Conservation (phyloP, 2,329 filamentous ascomycete species). For the Aureobasidium sp. region DNA sequence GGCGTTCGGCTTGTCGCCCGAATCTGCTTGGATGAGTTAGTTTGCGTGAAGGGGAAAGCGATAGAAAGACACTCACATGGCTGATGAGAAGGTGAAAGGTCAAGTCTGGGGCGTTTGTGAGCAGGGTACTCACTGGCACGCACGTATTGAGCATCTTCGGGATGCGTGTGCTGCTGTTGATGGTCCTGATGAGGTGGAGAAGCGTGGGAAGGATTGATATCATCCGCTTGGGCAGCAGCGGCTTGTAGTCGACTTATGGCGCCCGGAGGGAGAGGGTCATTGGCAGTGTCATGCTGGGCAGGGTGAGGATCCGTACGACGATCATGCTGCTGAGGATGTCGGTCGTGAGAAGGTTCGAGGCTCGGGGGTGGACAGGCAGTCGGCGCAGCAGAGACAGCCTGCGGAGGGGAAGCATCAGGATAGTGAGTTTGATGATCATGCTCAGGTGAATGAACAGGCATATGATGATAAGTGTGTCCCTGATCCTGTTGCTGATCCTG, state of each 20-base stretch:
- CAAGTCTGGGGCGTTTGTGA: conserved; percentile 4
- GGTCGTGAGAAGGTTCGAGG: neutral
- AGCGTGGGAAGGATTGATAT: neutral
- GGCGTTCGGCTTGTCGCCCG: neutral
- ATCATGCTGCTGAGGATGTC: conserved; percentile 25
- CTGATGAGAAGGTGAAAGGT: neutral
- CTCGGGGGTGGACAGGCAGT: neutral
- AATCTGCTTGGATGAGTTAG: neutral
- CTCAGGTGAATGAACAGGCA: neutral
- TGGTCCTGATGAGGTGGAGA: neutral
- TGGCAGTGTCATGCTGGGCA: conserved; percentile 17
- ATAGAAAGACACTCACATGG: neutral
- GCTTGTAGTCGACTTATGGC: conserved; percentile 32
- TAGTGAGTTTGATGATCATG: neutral
- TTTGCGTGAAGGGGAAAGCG: neutral
- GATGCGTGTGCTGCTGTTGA: neutral
- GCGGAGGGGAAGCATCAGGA: conserved; percentile 3
- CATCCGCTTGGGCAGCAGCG: conserved; percentile 26
- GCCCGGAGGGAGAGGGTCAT: conserved; percentile 30
- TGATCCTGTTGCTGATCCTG: neutral
- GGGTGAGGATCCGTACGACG: neutral
- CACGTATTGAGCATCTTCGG: conserved; percentile 3
- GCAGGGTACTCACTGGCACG: conserved; percentile 13
- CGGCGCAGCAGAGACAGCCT: neutral
- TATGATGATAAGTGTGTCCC: neutral